Evolutionary conservation across 2,329 filamentous ascomycete genomes (phyloP).

Genomic region (Monosporascus ibericus): DNA sequence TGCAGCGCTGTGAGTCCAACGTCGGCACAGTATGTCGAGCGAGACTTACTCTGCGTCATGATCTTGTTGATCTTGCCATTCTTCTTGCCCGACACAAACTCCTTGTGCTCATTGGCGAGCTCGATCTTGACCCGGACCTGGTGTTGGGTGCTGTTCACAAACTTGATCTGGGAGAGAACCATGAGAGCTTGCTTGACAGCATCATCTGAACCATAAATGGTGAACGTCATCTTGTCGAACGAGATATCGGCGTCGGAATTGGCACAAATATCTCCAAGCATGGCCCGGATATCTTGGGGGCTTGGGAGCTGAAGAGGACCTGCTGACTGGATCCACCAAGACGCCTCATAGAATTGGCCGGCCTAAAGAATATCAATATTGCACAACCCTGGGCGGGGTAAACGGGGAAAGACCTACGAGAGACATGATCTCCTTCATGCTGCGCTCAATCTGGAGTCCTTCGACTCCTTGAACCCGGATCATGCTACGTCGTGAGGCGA

Average conservation of each 20-base stretch:
- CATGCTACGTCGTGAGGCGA: constrained; percentile 77
- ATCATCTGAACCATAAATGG: constrained; percentile 92
- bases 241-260: constrained; percentile 93
- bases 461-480: constrained; percentile 91
- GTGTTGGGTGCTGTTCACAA: constrained; percentile 80
- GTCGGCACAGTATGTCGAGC: constrained; percentile 1
- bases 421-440: constrained; percentile 92
- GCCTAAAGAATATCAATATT: constrained; percentile 48
- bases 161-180: constrained; percentile 86
- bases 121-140: constrained; percentile 98
- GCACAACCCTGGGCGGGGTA: background rate
- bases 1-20: constrained; percentile 27
- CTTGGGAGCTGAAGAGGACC: constrained; percentile 57
- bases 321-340: constrained; percentile 85
- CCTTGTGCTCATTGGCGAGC: constrained; percentile 97
- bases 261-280: constrained; percentile 92
- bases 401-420: constrained; percentile 51
- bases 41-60: constrained; percentile 83
- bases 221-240: constrained; percentile 91
- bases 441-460: constrained; percentile 89
- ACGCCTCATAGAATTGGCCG: constrained; percentile 94
- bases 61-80: constrained; percentile 99
- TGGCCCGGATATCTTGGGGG: constrained; percentile 73
- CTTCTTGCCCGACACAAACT: constrained; percentile 99
- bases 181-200: constrained; percentile 92